These are phyloP conservation scores for Xylaria sp. DNA, from an alignment of 495 filamentous ascomycete genomes.

Conservation along the genomic window DNA sequence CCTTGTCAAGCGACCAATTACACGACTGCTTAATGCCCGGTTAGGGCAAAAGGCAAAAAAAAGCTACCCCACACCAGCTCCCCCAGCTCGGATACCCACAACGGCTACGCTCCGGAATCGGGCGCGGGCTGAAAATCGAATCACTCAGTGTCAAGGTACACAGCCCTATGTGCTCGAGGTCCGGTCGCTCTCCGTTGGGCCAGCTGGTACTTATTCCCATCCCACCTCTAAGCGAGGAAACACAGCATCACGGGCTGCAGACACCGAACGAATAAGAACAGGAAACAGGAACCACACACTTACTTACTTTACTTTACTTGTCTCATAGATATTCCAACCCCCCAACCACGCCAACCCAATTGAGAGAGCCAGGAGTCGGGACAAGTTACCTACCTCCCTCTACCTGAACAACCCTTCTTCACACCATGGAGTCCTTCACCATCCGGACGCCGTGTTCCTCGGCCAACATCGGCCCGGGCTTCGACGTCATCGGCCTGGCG, in stretches of 20 bases:
- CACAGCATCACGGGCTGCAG: neutral
- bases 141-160: neutral
- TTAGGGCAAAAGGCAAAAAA: constrained; percentile 25
- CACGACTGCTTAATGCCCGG: constrained; percentile 8
- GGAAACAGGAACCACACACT: neutral
- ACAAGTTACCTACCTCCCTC: neutral
- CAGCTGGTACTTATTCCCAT: neutral
- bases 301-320: too few species aligned
- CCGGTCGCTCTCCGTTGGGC: neutral
- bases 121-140: constrained; percentile 22
- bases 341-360: neutral
- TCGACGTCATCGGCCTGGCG: constrained; percentile 95
- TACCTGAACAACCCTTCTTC: neutral
- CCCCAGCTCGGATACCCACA: constrained; percentile 9
- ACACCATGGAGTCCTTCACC: constrained; percentile 57
- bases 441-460: constrained; percentile 84
- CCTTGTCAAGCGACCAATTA: constrained; percentile 21
- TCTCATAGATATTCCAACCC: too few species aligned
- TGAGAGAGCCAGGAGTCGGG: constrained; percentile 4
- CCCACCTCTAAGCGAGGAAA: neutral
- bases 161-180: neutral
- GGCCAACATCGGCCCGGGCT: constrained; percentile 94
- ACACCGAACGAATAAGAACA: neutral
- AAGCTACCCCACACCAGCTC: neutral
- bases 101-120: constrained; percentile 25